Conservation (phyloP, 768 basidiomycete species). For the Boletus insuetus region DNA sequence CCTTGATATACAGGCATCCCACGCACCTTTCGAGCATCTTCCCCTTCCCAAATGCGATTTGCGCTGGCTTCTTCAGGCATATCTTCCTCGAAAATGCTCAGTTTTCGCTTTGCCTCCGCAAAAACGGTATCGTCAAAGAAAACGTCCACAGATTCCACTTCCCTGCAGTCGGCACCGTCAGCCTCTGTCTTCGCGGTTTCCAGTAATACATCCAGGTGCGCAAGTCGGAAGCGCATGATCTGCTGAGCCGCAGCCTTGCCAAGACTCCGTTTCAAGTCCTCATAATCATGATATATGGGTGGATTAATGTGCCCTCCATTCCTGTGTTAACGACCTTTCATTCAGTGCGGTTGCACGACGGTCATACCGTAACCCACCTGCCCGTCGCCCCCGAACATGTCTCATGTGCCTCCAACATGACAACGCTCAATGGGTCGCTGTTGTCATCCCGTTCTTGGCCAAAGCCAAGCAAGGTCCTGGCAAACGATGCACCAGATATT, state of each 20-base stretch:
- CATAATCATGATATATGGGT: constrained; percentile 46
- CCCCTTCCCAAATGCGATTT: constrained; percentile 30
- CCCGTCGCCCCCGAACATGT: constrained; percentile 53
- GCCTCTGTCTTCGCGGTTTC: constrained; percentile 32
- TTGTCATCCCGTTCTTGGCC: constrained; percentile 22
- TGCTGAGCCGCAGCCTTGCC: constrained; percentile 39
- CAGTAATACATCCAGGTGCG: constrained; percentile 34
- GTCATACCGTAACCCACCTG: constrained; percentile 33
- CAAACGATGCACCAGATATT: constrained; percentile 46
- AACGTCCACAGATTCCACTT: constrained; percentile 34
- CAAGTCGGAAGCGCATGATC: constrained; percentile 40
- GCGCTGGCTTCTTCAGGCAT: constrained; percentile 46
- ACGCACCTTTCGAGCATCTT: constrained; percentile 36
- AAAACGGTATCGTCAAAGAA: constrained; percentile 34
- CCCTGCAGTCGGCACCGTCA: constrained; percentile 27
- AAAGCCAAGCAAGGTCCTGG: constrained; percentile 36
- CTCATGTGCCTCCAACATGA: constrained; percentile 63
- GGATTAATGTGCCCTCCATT: constrained; percentile 54
- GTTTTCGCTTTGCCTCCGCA: constrained; percentile 38
- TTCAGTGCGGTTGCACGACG: not conserved
- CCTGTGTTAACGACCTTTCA: constrained; percentile 18
- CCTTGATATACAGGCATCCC: not conserved
- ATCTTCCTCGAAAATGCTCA: constrained; percentile 46
- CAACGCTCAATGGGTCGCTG: constrained; percentile 33
- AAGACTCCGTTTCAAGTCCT: constrained; percentile 34